These are phyloP conservation scores for Blastobotrys petasosporus DNA, from an alignment of 1,139 yeast species.

Conservation along the genomic window DNA sequence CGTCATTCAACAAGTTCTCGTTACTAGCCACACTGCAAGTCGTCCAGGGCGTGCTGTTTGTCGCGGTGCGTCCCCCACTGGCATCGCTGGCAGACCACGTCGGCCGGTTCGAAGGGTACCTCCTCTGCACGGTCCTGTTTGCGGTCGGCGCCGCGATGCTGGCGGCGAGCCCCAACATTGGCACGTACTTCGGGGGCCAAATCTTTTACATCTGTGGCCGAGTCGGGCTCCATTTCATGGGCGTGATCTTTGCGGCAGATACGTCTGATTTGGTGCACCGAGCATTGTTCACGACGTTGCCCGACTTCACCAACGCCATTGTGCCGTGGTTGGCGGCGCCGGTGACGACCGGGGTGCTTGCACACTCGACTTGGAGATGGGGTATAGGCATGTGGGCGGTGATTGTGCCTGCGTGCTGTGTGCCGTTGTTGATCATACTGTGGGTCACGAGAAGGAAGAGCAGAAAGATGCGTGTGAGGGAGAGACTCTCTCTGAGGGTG, in stretches of 20 bases:
- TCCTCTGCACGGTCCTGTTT: constrained; percentile 29
- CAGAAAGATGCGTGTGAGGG: not conserved
- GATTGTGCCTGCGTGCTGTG: constrained; percentile 54
- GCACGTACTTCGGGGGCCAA: constrained; percentile 33
- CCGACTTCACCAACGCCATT: constrained; percentile 21
- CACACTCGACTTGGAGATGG: constrained; percentile 48
- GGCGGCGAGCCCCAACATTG: constrained; percentile 32
- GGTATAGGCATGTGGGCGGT: constrained; percentile 74
- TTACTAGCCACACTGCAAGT: constrained; percentile 38
- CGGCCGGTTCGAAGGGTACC: constrained; percentile 39
- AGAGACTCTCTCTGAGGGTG: not conserved
- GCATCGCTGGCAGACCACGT: constrained; percentile 38
- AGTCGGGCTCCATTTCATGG: constrained; percentile 36
- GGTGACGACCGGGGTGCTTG: constrained; percentile 17
- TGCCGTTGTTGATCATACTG: constrained; percentile 41
- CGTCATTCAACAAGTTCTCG: constrained; percentile 37
- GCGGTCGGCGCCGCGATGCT: constrained; percentile 32
- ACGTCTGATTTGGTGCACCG: constrained; percentile 36
- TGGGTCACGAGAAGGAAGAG: constrained; percentile 16
- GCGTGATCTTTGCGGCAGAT: constrained; percentile 38
- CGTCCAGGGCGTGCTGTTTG: constrained; percentile 37
- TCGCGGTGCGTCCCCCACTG: constrained; percentile 37
- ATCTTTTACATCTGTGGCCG: constrained; percentile 35
- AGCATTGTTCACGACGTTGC: constrained; percentile 35
- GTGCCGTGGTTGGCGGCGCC: constrained; percentile 18